Conservation (phyloP, 768 basidiomycete species). For the Tulasnella sp. region DNA sequence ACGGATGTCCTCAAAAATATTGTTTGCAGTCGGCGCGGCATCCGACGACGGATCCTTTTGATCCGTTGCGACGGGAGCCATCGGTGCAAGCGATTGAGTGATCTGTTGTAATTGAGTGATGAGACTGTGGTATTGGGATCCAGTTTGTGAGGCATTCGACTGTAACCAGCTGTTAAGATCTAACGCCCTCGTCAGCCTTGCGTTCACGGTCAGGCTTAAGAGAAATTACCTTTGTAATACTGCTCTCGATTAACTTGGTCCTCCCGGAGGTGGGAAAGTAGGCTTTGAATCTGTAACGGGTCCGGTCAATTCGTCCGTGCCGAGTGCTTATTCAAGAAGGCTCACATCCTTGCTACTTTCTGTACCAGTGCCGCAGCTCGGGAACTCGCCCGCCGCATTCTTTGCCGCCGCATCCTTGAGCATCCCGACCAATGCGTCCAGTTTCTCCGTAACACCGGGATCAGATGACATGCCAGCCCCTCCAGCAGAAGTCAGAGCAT, state of each 20-base stretch:
- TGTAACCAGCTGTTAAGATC: slow-evolving; percentile 14
- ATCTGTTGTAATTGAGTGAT: background rate
- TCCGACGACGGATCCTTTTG: background rate
- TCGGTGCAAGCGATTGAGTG: background rate
- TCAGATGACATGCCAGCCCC: background rate
- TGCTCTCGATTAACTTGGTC: slow-evolving; percentile 4
- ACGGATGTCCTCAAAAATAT: slow-evolving; percentile 7
- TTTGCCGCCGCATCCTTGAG: background rate
- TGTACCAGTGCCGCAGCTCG: background rate
- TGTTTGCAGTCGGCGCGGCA: background rate
- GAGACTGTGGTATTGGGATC: slow-evolving; percentile 9
- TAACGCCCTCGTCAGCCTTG: background rate
- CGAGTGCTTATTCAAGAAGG: no score
- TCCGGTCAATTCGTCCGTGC: no score
- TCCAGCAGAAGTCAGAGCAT: background rate
- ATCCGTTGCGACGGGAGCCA: background rate
- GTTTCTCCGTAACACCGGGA: background rate
- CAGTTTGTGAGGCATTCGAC: slow-evolving; percentile 9
- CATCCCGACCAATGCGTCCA: background rate
- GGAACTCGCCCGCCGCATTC: background rate
- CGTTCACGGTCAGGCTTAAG: no score
- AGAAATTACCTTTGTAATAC: slow-evolving; percentile 6
- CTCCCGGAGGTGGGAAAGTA: slow-evolving; percentile 10
- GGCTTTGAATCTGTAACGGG: background rate
- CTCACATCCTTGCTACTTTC: background rate